Evolutionary conservation across 148 eudicot species (phyloP).

Genomic region (Rhododendron vialii): DNA sequence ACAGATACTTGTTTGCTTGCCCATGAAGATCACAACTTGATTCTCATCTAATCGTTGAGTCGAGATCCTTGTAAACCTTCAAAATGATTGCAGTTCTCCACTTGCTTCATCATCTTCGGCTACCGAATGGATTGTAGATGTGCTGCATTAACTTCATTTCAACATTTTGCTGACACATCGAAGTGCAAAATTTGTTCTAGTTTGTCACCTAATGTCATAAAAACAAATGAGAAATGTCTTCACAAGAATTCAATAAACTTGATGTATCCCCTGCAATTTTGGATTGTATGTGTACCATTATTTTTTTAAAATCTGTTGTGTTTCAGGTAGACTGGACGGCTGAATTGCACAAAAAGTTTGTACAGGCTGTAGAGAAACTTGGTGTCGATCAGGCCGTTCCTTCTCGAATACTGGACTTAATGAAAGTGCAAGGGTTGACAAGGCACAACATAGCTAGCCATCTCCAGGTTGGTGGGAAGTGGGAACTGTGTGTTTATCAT

Average conservation of each 20-base stretch:
- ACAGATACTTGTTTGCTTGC: neutral
- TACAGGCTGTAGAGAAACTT: slow-evolving; percentile 77
- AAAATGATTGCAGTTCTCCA: neutral
- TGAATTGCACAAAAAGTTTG: slow-evolving; percentile 73
- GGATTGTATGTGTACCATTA: neutral
- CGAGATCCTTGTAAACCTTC: neutral
- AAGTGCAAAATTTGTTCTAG: neutral
- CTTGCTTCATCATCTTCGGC: neutral
- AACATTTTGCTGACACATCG: neutral
- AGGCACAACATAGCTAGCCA: slow-evolving; percentile 88
- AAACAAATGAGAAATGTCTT: neutral
- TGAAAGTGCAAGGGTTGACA: slow-evolving; percentile 83
- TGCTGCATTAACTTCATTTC: neutral
- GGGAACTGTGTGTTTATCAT: neutral
- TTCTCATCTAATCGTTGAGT: neutral
- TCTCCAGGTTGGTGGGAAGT: slow-evolving; percentile 61
- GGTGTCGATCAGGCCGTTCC: slow-evolving; percentile 91
- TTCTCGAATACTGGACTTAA: slow-evolving; percentile 72
- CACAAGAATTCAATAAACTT: neutral
- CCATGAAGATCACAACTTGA: neutral
- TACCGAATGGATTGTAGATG: neutral
- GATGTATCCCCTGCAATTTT: neutral
- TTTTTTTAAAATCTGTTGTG: neutral
- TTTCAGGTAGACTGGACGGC: slow-evolving; percentile 84
- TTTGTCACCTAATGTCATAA: neutral